Conservation (phyloP, 768 basidiomycete species). For the Boletus pseudopeckii region DNA sequence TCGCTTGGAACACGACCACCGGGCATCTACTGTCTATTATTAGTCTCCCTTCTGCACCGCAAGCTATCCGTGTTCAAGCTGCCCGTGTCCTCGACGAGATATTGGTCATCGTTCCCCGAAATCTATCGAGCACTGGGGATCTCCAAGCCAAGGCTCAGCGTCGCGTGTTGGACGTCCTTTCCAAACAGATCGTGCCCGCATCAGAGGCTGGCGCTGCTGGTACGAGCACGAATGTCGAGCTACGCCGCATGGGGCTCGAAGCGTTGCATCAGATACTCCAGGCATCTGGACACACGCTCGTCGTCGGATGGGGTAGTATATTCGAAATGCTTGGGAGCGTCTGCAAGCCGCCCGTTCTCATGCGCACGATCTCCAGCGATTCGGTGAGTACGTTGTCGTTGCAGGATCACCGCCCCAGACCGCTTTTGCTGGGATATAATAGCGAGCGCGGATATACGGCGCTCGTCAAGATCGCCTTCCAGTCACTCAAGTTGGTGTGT, state of each 20-base stretch:
- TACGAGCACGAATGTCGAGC: conserved; percentile 58
- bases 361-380: conserved; percentile 38
- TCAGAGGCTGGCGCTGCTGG: conserved; percentile 40
- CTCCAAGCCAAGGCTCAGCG: conserved; percentile 70
- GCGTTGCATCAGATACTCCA: conserved; percentile 89
- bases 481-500: conserved; percentile 89
- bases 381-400: conserved; percentile 42
- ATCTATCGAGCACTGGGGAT: conserved; percentile 56
- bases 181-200: conserved; percentile 64
- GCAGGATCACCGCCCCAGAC: conserved; percentile 37
- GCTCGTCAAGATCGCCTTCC: conserved; percentile 90
- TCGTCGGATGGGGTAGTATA: conserved; percentile 90
- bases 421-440: conserved; percentile 52
- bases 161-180: conserved; percentile 81
- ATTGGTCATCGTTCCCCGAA: conserved; percentile 71
- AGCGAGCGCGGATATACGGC: conserved; percentile 68
- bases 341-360: conserved; percentile 53
- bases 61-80: conserved; percentile 81
- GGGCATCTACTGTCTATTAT: conserved; percentile 78
- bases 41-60: conserved; percentile 64
- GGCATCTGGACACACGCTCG: conserved; percentile 85
- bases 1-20: conserved; percentile 84
- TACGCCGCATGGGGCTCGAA: conserved; percentile 85
- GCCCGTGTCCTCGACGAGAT: conserved; percentile 85
- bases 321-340: conserved; percentile 91